Evolutionary conservation across 108 stramenopile species (phyloP).

Genomic region (Halocafeteria seosinensis): DNA sequence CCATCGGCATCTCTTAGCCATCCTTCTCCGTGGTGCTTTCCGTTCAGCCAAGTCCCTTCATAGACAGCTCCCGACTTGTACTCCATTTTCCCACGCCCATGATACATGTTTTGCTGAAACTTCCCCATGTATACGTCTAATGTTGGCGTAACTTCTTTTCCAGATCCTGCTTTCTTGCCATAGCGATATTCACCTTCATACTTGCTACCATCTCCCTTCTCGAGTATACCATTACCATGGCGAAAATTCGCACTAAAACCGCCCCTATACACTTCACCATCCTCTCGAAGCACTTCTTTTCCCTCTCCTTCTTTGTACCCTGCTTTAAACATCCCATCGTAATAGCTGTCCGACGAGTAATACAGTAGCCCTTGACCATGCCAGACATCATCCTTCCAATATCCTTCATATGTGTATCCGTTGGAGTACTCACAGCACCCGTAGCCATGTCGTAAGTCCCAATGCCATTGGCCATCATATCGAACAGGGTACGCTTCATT

Average conservation of each 20-base stretch:
- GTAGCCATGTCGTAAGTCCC: neutral
- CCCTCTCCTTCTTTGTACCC: slow-evolving; percentile 3
- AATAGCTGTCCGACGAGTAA: neutral
- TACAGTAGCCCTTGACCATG: neutral
- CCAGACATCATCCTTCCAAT: neutral
- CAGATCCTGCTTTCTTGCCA: neutral
- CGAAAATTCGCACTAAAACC: neutral
- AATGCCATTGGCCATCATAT: neutral
- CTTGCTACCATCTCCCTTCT: neutral
- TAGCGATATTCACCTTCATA: slow-evolving; percentile 1
- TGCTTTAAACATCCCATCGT: slow-evolving; percentile 1
- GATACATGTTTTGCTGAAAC: neutral
- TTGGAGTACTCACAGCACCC: neutral
- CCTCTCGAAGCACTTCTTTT: neutral
- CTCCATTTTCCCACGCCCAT: neutral
- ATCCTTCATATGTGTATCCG: slow-evolving; percentile 5
- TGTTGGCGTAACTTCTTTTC: neutral
- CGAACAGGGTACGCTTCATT: too few relatives aligned
- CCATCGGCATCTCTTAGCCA: neutral
- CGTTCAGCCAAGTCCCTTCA: neutral
- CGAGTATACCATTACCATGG: slow-evolving; percentile 1
- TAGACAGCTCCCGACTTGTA: neutral
- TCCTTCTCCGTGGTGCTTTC: neutral
- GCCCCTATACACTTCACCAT: slow-evolving; percentile 3
- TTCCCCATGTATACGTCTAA: neutral